Base-by-base conservation (phyloP, 2,329 filamentous ascomycete species). In the Claviceps arundinis region DNA sequence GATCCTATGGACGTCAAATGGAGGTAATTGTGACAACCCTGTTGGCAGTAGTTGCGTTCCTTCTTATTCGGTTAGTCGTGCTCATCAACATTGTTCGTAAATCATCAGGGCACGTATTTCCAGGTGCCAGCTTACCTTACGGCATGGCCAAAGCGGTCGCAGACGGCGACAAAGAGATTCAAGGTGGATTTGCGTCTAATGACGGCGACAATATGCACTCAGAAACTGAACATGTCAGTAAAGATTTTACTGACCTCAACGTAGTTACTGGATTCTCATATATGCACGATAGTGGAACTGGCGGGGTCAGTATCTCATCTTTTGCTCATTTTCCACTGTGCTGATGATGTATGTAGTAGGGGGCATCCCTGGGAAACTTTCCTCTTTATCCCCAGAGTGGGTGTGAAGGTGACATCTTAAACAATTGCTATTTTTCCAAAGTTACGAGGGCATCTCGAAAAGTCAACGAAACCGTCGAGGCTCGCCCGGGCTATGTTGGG, bases 401-500 rank as follows among this genome's bases (percentile, higher is more conserved):
- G 8, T 78, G 75, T 53, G 62, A 68, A 0, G 66, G 68, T 6
- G 70, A 77, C 57, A 65, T 72, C 42, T 61, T 71, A 37, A 58
- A 67, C 40, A 62, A 67, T 40, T 84, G 81, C 65, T 68, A 70
- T 38, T 84, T 75, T 57, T 67, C 73, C 2, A 74, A 75, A 24
- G 60, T 62, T 4, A 58, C 67, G 5, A 70, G 81, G 51, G 69
- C 72, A 9, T 72, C 73, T 0, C 62, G 68, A 14, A 73, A 77
- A 40, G 68, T 73, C 50, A 72, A 74, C 7, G 71, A 70, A 47
- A 75, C 76, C 0, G 70, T 76, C n/a, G 64, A 68, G 24, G 78
- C 81, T 5, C 70, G 70, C n/a, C 77, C 80, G 2, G 81, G 81
- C 8, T 83, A 83, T 61, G 84, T 85, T 60, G 67, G 72, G 3